phyloP scores from a whole-genome alignment of 495 filamentous ascomycete species.

The Penicillium arizonense region DNA sequence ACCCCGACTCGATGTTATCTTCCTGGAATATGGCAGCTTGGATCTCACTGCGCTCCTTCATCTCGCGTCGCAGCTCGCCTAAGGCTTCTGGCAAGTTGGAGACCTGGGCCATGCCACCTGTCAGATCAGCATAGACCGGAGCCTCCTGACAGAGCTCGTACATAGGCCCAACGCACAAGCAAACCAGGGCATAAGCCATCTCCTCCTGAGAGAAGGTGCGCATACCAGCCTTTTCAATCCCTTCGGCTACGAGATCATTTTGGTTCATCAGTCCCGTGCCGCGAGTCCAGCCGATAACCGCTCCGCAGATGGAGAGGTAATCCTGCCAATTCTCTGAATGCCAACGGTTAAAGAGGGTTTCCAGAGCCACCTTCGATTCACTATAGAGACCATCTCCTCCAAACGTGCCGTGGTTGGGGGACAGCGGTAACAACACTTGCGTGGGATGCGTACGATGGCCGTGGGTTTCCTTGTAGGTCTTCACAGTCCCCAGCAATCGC shows the following conservation, averaged over 20 bases:
- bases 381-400: conserved; percentile 97
- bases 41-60: conserved; percentile 90
- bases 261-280: conserved; percentile 96
- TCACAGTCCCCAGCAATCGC: conserved; percentile 84
- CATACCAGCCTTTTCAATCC: conserved; percentile 91
- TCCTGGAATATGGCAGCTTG: conserved; percentile 91
- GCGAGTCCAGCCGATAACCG: conserved; percentile 98
- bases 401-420: conserved; percentile 97
- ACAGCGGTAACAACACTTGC: conserved; percentile 91
- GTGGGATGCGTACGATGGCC: conserved; percentile 93
- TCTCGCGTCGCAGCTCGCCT: conserved; percentile 81
- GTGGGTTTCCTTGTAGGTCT: conserved; percentile 78
- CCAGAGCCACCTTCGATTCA: conserved; percentile 92
- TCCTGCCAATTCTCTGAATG: conserved; percentile 95
- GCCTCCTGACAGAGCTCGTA: conserved; percentile 94
- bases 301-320: conserved; percentile 97
- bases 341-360: conserved; percentile 98
- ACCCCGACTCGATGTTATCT: conserved; percentile 96
- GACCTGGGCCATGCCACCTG: conserved; percentile 94
- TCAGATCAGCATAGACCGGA: conserved; percentile 93
- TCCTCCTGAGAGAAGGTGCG: conserved; percentile 98
- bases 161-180: conserved; percentile 88
- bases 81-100: conserved; percentile 93
- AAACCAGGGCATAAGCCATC: conserved; percentile 97
- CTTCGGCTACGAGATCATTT: conserved; percentile 96